Evolutionary conservation across 805 yeast genomes (phyloP).

Genomic region (Jamesozyma rosinii): DNA sequence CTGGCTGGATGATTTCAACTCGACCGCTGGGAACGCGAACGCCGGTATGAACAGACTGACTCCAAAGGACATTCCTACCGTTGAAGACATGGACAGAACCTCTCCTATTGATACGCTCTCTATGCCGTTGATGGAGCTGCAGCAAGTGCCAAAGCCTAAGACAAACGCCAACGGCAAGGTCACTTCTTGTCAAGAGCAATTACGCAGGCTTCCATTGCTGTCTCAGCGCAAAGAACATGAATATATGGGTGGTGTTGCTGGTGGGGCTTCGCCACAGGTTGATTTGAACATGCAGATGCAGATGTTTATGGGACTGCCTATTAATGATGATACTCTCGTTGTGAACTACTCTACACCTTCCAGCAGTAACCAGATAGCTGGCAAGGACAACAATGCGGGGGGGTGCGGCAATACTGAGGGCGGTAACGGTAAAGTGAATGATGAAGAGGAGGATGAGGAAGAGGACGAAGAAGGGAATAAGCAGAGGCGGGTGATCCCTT

Average conservation of each 20-base stretch:
- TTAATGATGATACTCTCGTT: slow-evolving; percentile 6
- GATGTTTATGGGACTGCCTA: neutral
- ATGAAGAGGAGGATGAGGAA: slow-evolving; percentile 18
- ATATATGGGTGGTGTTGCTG: neutral
- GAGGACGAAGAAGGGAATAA: slow-evolving; percentile 15
- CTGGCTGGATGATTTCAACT: slow-evolving; percentile 22
- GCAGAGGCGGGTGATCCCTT: slow-evolving; percentile 25
- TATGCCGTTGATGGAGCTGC: slow-evolving; percentile 29
- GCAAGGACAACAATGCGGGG: neutral
- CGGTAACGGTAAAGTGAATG: slow-evolving; percentile 5
- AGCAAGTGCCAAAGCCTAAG: slow-evolving; percentile 8
- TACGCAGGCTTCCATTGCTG: slow-evolving; percentile 23
- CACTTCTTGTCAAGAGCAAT: slow-evolving; percentile 25
- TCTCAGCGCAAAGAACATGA: slow-evolving; percentile 5
- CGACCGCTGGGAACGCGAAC: neutral
- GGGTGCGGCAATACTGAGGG: neutral
- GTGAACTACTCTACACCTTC: slow-evolving; percentile 7
- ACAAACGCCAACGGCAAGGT: neutral
- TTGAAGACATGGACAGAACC: slow-evolving; percentile 25
- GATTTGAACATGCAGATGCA: neutral
- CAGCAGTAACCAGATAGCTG: neutral
- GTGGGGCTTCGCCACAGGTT: neutral
- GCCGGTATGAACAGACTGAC: slow-evolving; percentile 2
- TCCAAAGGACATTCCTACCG: slow-evolving; percentile 6
- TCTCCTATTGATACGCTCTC: slow-evolving; percentile 29